Evolutionary conservation across 78 protist genomes (phyloP).

Genomic region (Cavenderia fasciculata): DNA sequence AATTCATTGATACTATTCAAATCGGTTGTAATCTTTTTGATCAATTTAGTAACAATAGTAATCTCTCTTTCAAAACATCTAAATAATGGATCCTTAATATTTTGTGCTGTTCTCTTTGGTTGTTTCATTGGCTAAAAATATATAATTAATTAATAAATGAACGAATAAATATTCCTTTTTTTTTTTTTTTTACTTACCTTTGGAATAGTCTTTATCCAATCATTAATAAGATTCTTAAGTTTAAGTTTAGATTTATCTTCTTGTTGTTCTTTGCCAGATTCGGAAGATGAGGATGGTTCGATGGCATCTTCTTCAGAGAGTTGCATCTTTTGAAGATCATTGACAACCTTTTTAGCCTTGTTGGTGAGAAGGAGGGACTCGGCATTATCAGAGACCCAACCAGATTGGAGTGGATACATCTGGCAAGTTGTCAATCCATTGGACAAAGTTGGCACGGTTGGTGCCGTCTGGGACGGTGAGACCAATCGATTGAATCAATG

Average conservation of each 20-base stretch:
- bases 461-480: constrained; percentile 77
- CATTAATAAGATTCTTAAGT: constrained; percentile 11
- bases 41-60: constrained; percentile 72
- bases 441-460: constrained; percentile 41
- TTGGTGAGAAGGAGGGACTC: constrained; percentile 79
- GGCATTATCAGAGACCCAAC: constrained; percentile 93
- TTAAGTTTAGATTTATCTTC: constrained; percentile 68
- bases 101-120: constrained; percentile 77
- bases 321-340: constrained; percentile 64
- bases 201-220: constrained; percentile 75
- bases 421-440: constrained; percentile 86
- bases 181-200: no score
- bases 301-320: constrained; percentile 57
- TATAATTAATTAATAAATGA: no score
- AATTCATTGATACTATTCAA: constrained; percentile 37
- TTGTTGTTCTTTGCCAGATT: neutral
- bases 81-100: constrained; percentile 87
- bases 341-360: constrained; percentile 33
- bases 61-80: constrained; percentile 91
- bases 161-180: no score
- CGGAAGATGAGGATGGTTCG: neutral
- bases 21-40: constrained; percentile 80
- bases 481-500: constrained; percentile 43
- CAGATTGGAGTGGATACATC: constrained; percentile 86
- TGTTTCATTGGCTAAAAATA: constrained; percentile 67